A percentile compares a stretch with the other conserved stretches of the same genome.
phyloP scores from a whole-genome alignment of 768 basidiomycete species.

The Kondoa malvinella region DNA sequence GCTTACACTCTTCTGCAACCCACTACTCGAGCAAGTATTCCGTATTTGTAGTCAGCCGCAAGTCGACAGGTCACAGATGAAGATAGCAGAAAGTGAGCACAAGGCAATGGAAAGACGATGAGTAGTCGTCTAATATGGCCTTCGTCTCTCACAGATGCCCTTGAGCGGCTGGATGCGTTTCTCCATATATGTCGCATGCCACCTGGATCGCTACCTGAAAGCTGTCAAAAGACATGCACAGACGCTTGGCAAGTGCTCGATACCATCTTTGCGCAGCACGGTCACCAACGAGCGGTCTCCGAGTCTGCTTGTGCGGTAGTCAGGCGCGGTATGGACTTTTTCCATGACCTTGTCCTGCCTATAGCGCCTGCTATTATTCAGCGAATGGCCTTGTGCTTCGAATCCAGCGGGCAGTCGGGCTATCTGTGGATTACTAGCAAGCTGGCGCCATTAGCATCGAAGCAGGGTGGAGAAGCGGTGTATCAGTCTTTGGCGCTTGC shows the following conservation, averaged over 20 bases:
- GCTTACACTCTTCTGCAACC: slow-evolving; percentile 67
- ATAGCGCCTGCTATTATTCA: slow-evolving; percentile 54
- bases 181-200: slow-evolving; percentile 63
- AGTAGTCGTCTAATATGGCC: too few species aligned
- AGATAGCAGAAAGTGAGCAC: not conserved
- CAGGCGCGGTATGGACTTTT: slow-evolving; percentile 66
- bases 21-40: slow-evolving; percentile 64
- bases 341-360: slow-evolving; percentile 48
- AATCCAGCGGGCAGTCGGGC: slow-evolving; percentile 59
- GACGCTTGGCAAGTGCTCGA: slow-evolving; percentile 78
- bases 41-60: slow-evolving; percentile 41
- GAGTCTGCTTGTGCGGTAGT: slow-evolving; percentile 73
- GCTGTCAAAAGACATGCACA: slow-evolving; percentile 58
- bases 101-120: too few species aligned
- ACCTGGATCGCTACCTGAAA: slow-evolving; percentile 60
- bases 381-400: slow-evolving; percentile 63
- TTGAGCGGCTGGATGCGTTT: slow-evolving; percentile 90
- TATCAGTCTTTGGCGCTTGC: slow-evolving; percentile 45
- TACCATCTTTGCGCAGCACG: slow-evolving; percentile 57
- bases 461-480: slow-evolving; percentile 38
- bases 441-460: slow-evolving; percentile 56
- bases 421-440: slow-evolving; percentile 93
- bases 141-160: slow-evolving; percentile 39
- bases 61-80: slow-evolving; percentile 48
- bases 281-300: slow-evolving; percentile 53